Base-by-base conservation (phyloP, 2,329 filamentous ascomycete species). In the Hymenoscyphus linearis region DNA sequence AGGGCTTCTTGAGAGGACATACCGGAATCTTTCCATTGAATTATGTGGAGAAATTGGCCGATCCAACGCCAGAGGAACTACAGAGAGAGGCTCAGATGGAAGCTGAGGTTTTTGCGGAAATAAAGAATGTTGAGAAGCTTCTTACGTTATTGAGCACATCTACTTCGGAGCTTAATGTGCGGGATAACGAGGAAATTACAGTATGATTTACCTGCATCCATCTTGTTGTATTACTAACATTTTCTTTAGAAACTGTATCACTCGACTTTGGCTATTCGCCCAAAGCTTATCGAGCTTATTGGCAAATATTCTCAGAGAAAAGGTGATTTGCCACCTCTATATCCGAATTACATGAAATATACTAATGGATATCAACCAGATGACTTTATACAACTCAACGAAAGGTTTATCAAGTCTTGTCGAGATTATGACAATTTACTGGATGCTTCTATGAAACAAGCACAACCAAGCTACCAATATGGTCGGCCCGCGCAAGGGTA, bases 251-350 rank as follows among this genome's bases (percentile, higher is more conserved):
- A 87, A 83, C 83, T 82, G 69, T 99, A 99, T 72, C 93, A 99
- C 73, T 91, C 93, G 65, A 98, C 95, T 0, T 77, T 98, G 65
- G 90, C 93, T 3, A 99, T 99, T 70, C 85, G 95, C 35, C 95
- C 95, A 13, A 99, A 99, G 78, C 79, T 99, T 64, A 98, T 99
- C 73, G 96, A 98, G 78, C 79, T 99, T 56, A 99, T 99, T 73
- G 95, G 96, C 65, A 98, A 98, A 75, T 99, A 99, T 74, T 98
- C 95, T 10, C 95, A 99, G 74, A 98, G 96, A 84, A 99, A 99
- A 78, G 93, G 92, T 93, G 57, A 12, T n/a, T 14, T 16, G n/a
- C 40, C 27, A n/a, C 22, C 18, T 31, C 16, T 9, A 40, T 18
- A 34, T 14, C 18, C 27, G 16, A 59, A 13, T n/a, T n/a, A 44